Conservation (phyloP, 2,329 filamentous ascomycete genomes). For the Dactylellina haptotyla region DNA sequence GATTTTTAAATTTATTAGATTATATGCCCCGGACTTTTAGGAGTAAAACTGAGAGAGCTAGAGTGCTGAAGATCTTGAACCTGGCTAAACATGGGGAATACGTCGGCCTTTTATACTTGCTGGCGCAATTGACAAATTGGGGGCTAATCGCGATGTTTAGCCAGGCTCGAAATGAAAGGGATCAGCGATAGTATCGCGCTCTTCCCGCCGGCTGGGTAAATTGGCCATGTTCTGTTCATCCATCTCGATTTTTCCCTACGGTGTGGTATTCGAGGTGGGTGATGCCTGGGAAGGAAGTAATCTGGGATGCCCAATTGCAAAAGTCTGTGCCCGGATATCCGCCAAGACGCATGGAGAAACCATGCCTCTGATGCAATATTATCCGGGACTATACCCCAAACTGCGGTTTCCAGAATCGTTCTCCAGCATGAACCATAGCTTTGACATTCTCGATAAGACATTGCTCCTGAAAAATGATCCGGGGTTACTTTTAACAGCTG, state of each 20-base stretch:
- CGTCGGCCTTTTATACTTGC: conserved; percentile 46
- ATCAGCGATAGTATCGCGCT: conserved; percentile 49
- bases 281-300: not conserved
- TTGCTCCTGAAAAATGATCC: conserved; percentile 20
- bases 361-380: conserved; percentile 45
- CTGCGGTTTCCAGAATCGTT: conserved; percentile 45
- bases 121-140: conserved; percentile 18
- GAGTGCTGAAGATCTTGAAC: conserved; percentile 41
- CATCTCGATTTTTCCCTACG: conserved; percentile 19
- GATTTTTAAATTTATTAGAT: conserved; percentile 10
- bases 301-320: too few species aligned
- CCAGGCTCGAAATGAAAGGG: conserved; percentile 47
- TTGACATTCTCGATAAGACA: conserved; percentile 18
- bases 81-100: conserved; percentile 53
- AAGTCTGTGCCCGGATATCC: conserved; percentile 24
- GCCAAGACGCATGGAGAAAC: conserved; percentile 44
- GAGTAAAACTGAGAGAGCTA: conserved; percentile 24
- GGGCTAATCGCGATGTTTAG: conserved; percentile 38
- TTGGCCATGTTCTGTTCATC: conserved; percentile 21
- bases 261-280: not conserved
- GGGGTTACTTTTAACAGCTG: not conserved
- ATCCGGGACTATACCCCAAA: conserved; percentile 50
- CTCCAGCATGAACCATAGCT: conserved; percentile 25
- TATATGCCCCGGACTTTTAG: conserved; percentile 25
- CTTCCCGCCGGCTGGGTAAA: conserved; percentile 48